Conservation (phyloP, 495 filamentous ascomycete species). For the Tuber microsphaerosporum region DNA sequence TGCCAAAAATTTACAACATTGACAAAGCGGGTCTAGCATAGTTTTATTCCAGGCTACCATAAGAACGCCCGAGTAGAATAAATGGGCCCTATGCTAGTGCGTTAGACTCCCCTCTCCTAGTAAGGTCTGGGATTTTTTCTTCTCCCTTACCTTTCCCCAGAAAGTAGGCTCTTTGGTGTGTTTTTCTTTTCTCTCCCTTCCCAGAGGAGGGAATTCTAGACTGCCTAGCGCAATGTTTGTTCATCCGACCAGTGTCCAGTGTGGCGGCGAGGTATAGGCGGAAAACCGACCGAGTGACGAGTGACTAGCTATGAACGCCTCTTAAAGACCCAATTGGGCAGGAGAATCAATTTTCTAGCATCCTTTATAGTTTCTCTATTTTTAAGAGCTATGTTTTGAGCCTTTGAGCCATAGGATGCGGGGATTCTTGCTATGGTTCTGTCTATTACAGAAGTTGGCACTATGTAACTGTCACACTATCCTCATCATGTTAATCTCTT, state of each 20-base stretch:
- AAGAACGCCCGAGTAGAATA: too few relatives aligned
- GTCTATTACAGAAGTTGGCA: not conserved
- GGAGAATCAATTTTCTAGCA: not conserved
- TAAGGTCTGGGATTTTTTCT: too few relatives aligned
- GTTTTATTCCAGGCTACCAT: too few relatives aligned
- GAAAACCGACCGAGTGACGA: not conserved
- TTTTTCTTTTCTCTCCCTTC: too few relatives aligned
- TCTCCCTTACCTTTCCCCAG: too few relatives aligned
- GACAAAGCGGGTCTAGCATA: too few relatives aligned
- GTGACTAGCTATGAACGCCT: not conserved
- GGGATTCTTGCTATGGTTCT: not conserved
- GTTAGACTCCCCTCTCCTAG: too few relatives aligned
- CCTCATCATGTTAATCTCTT: not conserved
- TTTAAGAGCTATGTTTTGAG: not conserved
- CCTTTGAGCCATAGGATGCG: not conserved
- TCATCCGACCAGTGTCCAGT: accelerated
- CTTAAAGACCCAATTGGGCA: not conserved
- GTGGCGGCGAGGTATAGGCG: not conserved
- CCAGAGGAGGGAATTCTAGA: not conserved
- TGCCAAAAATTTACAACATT: too few relatives aligned
- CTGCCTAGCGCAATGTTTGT: too few relatives aligned
- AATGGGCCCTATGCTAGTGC: too few relatives aligned
- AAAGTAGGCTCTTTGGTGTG: too few relatives aligned
- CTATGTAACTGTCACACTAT: not conserved
- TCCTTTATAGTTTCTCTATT: not conserved